phyloP scores from a whole-genome alignment of 2,329 filamentous ascomycete genomes.

The Verticillium alfalfae region DNA sequence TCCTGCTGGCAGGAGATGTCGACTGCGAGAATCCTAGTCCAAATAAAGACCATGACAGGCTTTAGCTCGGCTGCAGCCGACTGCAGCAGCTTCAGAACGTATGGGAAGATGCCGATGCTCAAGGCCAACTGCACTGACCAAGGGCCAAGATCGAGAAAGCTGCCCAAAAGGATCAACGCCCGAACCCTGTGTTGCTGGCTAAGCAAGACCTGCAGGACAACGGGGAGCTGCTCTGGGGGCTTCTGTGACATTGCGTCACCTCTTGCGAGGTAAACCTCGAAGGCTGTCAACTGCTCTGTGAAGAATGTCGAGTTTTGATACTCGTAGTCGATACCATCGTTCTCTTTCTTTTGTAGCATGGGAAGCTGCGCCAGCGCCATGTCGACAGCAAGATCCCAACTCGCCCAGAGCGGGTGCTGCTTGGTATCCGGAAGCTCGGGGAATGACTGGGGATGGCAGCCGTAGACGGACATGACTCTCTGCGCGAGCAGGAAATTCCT shows the following conservation, averaged over 20 bases:
- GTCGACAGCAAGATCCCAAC: slow-evolving; percentile 95
- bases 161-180: slow-evolving; percentile 84
- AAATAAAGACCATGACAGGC: slow-evolving; percentile 99
- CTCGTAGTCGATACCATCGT: slow-evolving; percentile 70
- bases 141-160: slow-evolving; percentile 90
- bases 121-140: slow-evolving; percentile 98
- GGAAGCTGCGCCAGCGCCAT: slow-evolving; percentile 89
- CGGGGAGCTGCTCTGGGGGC: slow-evolving; percentile 89
- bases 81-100: slow-evolving; percentile 94
- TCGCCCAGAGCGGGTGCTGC: slow-evolving; percentile 91
- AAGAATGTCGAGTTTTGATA: slow-evolving; percentile 96
- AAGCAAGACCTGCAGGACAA: slow-evolving; percentile 90
- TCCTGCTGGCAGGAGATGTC: slow-evolving; percentile 92
- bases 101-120: slow-evolving; percentile 97
- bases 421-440: slow-evolving; percentile 92
- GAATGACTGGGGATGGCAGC: slow-evolving; percentile 89
- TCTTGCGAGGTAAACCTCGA: slow-evolving; percentile 87
- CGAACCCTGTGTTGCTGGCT: slow-evolving; percentile 92
- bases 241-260: slow-evolving; percentile 77
- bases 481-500: slow-evolving; percentile 93
- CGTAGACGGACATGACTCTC: slow-evolving; percentile 92
- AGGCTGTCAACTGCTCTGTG: slow-evolving; percentile 92
- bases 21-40: slow-evolving; percentile 91
- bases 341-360: slow-evolving; percentile 74
- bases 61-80: slow-evolving; percentile 93